phyloP scores from a whole-genome alignment of 1,139 yeast species.

The Scheffersomyces segobiensis region DNA sequence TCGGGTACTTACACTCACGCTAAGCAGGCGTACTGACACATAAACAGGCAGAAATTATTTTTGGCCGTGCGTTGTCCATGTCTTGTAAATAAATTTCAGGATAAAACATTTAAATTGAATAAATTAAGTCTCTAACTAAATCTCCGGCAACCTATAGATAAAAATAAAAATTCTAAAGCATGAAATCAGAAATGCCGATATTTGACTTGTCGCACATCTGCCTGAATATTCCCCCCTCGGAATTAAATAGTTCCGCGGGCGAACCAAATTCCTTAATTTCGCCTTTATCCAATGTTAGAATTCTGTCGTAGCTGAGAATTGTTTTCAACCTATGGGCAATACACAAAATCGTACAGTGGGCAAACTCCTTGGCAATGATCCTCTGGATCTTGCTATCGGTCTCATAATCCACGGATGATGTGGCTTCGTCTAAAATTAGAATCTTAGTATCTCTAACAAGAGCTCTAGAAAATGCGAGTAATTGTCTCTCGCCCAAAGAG shows the following conservation, averaged over 20 bases:
- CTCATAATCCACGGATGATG: constrained; percentile 75
- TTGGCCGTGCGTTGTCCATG: neutral
- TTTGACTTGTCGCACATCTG: constrained; percentile 38
- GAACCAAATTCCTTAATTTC: constrained; percentile 58
- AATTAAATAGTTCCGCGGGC: constrained; percentile 44
- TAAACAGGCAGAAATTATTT: neutral
- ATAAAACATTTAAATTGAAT: constrained; percentile 15
- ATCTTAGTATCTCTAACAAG: constrained; percentile 65
- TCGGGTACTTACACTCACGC: neutral
- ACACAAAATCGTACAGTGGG: constrained; percentile 65
- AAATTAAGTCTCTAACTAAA: constrained; percentile 10
- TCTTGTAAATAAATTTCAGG: neutral
- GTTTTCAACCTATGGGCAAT: constrained; percentile 76
- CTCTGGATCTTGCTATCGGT: constrained; percentile 69
- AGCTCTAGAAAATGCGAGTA: constrained; percentile 73
- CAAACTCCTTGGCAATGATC: constrained; percentile 60
- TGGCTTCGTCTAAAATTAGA: constrained; percentile 74
- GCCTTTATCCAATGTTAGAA: constrained; percentile 64
- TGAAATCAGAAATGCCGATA: constrained; percentile 8
- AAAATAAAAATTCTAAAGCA: neutral
- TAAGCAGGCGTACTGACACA: neutral
- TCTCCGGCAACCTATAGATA: neutral
- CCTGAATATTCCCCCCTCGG: constrained; percentile 36
- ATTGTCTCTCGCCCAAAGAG: constrained; percentile 74
- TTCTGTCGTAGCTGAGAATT: constrained; percentile 60